Conservation (phyloP, 176 grass and related monocot species). For the Hsuehochloa calcarea region DNA sequence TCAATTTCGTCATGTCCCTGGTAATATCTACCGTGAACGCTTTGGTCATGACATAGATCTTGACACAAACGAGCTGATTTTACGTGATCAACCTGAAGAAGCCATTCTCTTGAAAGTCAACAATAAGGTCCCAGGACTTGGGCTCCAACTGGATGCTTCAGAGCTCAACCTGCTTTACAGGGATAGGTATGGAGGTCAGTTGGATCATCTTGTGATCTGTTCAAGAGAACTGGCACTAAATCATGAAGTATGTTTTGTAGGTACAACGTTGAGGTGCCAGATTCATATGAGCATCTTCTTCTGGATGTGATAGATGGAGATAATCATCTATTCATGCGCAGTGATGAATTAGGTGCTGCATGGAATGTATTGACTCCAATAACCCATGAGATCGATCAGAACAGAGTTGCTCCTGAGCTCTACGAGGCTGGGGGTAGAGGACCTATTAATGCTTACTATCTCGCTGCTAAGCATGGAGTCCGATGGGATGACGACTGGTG, state of each 20-base stretch:
- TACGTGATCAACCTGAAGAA: conserved; percentile 85
- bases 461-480: conserved; percentile 85
- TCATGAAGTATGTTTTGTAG: conserved; percentile 36
- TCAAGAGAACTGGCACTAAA: not conserved
- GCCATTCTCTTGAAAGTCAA: conserved; percentile 91
- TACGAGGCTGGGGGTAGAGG: conserved; percentile 78
- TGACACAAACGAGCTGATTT: conserved; percentile 82
- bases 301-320: conserved; percentile 88
- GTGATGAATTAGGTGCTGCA: conserved; percentile 81
- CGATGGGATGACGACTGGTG: conserved; percentile 77
- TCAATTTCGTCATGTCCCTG: conserved; percentile 94
- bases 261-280: conserved; percentile 79
- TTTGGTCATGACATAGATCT: conserved; percentile 83
- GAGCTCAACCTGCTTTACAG: conserved; percentile 94
- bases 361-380: conserved; percentile 76
- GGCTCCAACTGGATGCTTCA: conserved; percentile 84
- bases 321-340: conserved; percentile 92
- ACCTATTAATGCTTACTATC: conserved; percentile 83
- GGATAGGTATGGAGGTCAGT: conserved; percentile 54
- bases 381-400: conserved; percentile 73
- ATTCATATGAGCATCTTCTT: conserved; percentile 94
- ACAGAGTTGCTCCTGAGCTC: conserved; percentile 69
- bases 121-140: conserved; percentile 91
- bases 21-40: conserved; percentile 80
- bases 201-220: not conserved